Evolutionary conservation across 495 filamentous ascomycete species (phyloP).

Genomic region (Aspergillus leporis): DNA sequence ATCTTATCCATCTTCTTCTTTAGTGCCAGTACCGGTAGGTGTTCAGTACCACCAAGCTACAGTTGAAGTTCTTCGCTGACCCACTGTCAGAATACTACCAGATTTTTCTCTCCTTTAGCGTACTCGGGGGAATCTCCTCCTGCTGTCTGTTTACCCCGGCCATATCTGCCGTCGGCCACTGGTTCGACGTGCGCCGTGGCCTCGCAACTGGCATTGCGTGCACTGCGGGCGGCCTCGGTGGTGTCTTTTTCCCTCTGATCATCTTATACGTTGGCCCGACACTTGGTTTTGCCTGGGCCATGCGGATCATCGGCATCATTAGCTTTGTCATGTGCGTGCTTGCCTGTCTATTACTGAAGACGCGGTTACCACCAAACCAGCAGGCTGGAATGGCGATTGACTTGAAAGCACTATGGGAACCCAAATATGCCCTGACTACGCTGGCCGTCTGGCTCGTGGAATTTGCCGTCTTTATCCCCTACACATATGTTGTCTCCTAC

Average conservation of each 20-base stretch:
- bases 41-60: conserved; percentile 14
- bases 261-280: conserved; percentile 59
- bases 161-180: conserved; percentile 59
- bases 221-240: conserved; percentile 68
- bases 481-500: conserved; percentile 71
- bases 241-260: conserved; percentile 71
- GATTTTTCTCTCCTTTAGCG: conserved; percentile 40
- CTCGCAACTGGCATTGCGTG: conserved; percentile 73
- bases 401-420: conserved; percentile 33
- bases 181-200: conserved; percentile 69
- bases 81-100: conserved; percentile 43
- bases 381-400: conserved; percentile 20
- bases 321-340: conserved; percentile 49
- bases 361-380: conserved; percentile 21
- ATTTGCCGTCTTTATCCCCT: conserved; percentile 71
- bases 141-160: conserved; percentile 63
- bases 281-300: conserved; percentile 73
- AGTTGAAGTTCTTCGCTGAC: conserved; percentile 50
- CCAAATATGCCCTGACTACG: conserved; percentile 49
- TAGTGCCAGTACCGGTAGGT: conserved; percentile 48
- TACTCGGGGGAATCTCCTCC: conserved; percentile 36
- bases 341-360: conserved; percentile 26
- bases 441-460: conserved; percentile 69
- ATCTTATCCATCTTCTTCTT: conserved; percentile 39
- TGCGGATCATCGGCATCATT: conserved; percentile 68